A percentile compares a stretch with the other conserved stretches of the same genome.
Conservation (phyloP, 768 basidiomycete species). For the Cubamyces lactineus region DNA sequence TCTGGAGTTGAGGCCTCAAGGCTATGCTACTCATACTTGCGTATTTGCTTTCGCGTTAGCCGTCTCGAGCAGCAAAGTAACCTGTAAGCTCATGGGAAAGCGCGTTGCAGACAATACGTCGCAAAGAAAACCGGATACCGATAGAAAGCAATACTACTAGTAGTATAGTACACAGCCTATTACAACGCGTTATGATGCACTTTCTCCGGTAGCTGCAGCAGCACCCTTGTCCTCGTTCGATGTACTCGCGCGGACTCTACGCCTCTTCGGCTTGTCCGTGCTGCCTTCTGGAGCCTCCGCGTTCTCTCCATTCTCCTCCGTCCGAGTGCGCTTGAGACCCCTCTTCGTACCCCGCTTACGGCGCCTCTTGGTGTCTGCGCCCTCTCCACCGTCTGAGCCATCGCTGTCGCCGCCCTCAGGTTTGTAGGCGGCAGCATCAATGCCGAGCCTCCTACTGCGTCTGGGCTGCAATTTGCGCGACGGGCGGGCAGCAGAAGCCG, state of each 20-base stretch:
- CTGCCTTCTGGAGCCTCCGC: slow-evolving; percentile 3
- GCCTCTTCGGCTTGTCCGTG: slow-evolving; percentile 12
- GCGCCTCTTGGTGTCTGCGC: slow-evolving; percentile 6
- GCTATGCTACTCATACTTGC: too few species aligned
- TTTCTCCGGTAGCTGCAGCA: neutral
- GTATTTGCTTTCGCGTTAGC: too few species aligned
- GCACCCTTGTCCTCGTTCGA: slow-evolving; percentile 1
- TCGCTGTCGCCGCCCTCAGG: slow-evolving; percentile 36
- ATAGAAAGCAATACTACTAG: too few species aligned
- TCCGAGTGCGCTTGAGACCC: slow-evolving; percentile 15
- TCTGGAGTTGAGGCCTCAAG: too few species aligned
- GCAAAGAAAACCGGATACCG: neutral
- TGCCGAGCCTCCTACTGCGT: slow-evolving; percentile 36
- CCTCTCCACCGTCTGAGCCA: slow-evolving; percentile 34
- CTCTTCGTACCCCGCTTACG: slow-evolving; percentile 13
- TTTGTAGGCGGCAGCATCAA: slow-evolving; percentile 43
- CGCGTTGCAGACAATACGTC: neutral
- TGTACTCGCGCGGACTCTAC: slow-evolving; percentile 3
- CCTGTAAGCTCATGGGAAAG: too few species aligned
- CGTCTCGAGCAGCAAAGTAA: too few species aligned
- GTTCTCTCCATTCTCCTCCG: slow-evolving; percentile 13
- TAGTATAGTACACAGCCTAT: too few species aligned
- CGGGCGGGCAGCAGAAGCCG: neutral
- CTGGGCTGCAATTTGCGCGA: neutral
- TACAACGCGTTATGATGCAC: neutral